A percentile compares a stretch with the other conserved stretches of the same genome.
Evolutionary conservation across 768 basidiomycete species (phyloP).

Genomic region (Hortiboletus campestris): DNA sequence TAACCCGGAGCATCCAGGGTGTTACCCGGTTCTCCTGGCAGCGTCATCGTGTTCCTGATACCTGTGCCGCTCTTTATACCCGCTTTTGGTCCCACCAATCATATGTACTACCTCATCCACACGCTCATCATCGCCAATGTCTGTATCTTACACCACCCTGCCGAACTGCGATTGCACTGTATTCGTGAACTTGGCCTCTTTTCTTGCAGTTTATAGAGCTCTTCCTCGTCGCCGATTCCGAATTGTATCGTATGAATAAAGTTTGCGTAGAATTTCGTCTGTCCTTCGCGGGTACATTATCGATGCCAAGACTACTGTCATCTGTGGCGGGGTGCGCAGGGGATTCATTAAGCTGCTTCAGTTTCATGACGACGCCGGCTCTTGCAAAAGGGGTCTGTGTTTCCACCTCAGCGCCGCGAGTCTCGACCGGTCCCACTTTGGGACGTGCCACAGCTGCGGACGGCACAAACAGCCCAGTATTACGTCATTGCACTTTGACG

Average conservation of each 20-base stretch:
- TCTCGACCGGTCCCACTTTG: too few species aligned
- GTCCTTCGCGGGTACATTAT: neutral
- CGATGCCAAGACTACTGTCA: neutral
- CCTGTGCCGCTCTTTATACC: constrained; percentile 32
- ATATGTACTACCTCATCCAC: constrained; percentile 27
- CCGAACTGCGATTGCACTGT: constrained; percentile 8
- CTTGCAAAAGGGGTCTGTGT: too few species aligned
- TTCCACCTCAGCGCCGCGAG: too few species aligned
- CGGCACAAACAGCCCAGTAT: too few species aligned
- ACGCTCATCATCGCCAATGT: constrained; percentile 17
- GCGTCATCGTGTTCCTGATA: constrained; percentile 25
- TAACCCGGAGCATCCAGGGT: constrained; percentile 15
- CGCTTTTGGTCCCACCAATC: constrained; percentile 21
- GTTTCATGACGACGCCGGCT: neutral
- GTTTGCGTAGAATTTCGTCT: neutral
- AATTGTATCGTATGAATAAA: constrained; percentile 5
- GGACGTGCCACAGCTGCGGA: too few species aligned
- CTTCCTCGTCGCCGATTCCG: neutral
- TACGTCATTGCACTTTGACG: too few species aligned
- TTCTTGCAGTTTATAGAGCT: constrained; percentile 12
- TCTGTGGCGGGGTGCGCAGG: neutral
- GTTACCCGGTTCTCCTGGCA: constrained; percentile 14
- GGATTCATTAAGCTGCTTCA: too few species aligned
- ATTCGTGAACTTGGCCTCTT: neutral
- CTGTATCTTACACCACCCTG: constrained; percentile 20